Percentiles rank a stretch among this genome's conserved stretches.
Conservation (phyloP, 768 basidiomycete species). For the Lactifluus rugatus region DNA sequence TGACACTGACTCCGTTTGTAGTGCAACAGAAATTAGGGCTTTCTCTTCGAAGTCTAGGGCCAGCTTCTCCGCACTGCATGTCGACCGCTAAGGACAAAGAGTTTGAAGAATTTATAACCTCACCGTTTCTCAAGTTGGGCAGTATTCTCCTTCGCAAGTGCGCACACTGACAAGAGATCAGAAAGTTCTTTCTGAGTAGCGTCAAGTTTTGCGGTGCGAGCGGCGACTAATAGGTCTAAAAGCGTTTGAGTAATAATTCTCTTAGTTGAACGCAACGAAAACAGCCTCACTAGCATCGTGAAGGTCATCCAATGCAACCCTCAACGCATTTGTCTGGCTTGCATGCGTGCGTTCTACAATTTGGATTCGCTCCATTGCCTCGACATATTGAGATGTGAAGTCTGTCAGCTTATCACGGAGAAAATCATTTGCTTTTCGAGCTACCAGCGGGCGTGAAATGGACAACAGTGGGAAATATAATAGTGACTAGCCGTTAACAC, state of each 20-base stretch:
- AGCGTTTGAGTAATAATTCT: not conserved
- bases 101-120: not conserved
- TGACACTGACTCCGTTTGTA: constrained; percentile 12
- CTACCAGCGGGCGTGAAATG: not conserved
- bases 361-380: constrained; percentile 15
- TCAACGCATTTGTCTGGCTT: constrained; percentile 5
- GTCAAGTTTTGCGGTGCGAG: constrained; percentile 12
- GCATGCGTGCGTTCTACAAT: constrained; percentile 1
- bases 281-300: constrained; percentile 11
- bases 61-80: constrained; percentile 2
- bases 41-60: constrained; percentile 6
- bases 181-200: constrained; percentile 12
- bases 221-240: constrained; percentile 1
- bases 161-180: constrained; percentile 1
- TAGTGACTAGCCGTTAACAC: constrained; percentile 6
- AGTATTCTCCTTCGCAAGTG: not conserved
- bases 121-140: constrained; percentile 6
- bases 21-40: not conserved
- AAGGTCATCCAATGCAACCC: constrained; percentile 9
- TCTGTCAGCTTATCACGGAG: constrained; percentile 20
- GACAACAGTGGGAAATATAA: not conserved
- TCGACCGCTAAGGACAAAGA: not conserved
- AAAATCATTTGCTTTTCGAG: constrained; percentile 19
- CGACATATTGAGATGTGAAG: constrained; percentile 16
- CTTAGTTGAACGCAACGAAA: not conserved